A percentile compares a stretch with the other conserved stretches of the same genome.
Conservation (phyloP, 108 stramenopile species). For the Seminavis robusta region DNA sequence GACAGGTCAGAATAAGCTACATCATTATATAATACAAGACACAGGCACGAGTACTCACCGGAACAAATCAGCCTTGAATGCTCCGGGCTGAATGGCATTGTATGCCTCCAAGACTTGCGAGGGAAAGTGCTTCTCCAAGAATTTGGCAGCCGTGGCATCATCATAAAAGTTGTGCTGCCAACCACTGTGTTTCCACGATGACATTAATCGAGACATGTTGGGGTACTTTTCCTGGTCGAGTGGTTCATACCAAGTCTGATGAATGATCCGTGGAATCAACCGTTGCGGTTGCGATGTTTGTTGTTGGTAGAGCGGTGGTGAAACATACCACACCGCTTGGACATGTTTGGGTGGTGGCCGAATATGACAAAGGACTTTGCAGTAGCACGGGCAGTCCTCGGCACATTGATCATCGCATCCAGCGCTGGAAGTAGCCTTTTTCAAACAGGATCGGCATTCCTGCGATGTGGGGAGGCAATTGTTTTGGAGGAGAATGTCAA, state of each 20-base stretch:
- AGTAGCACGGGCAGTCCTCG: slow-evolving; percentile 7
- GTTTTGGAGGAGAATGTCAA: slow-evolving; percentile 4
- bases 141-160: slow-evolving; percentile 44
- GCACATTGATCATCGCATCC: neutral
- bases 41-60: too few species aligned
- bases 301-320: slow-evolving; percentile 36
- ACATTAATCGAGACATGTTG: slow-evolving; percentile 58
- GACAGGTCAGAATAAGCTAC: too few species aligned
- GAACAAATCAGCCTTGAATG: slow-evolving; percentile 68
- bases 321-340: slow-evolving; percentile 14
- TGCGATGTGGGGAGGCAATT: neutral
- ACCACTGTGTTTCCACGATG: slow-evolving; percentile 53
- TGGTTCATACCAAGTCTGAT: slow-evolving; percentile 73
- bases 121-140: slow-evolving; percentile 54
- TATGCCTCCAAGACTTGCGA: slow-evolving; percentile 60
- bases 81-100: slow-evolving; percentile 34
- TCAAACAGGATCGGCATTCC: slow-evolving; percentile 2
- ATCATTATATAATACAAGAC: too few species aligned
- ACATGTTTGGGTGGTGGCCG: slow-evolving; percentile 7
- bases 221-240: slow-evolving; percentile 58
- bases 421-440: neutral
- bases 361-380: slow-evolving; percentile 3
- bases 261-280: slow-evolving; percentile 52
- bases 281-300: neutral
- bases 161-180: slow-evolving; percentile 67